phyloP scores from a whole-genome alignment of 2,329 filamentous ascomycete species.

The Paecilomyces sp. region DNA sequence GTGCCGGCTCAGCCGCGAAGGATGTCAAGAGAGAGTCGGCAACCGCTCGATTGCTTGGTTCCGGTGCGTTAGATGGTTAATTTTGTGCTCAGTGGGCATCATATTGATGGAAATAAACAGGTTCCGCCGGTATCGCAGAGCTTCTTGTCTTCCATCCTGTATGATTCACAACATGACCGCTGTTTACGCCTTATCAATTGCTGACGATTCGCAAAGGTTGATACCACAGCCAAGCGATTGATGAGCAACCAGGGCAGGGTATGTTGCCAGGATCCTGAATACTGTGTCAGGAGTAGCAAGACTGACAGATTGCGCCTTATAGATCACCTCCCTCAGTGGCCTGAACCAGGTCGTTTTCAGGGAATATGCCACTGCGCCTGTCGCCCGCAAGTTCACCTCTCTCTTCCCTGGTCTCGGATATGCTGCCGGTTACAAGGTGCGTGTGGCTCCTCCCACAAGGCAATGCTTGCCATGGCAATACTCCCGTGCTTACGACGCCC shows the following conservation, averaged over 20 bases:
- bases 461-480: neutral
- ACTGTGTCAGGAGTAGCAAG: constrained; percentile 1
- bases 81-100: neutral
- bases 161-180: constrained; percentile 24
- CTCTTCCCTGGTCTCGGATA: constrained; percentile 96
- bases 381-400: constrained; percentile 77
- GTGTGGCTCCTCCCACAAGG: constrained; percentile 6
- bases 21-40: constrained; percentile 81
- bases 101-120: constrained; percentile 40
- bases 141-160: constrained; percentile 88
- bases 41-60: constrained; percentile 79
- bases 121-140: constrained; percentile 87
- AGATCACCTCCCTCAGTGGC: constrained; percentile 54
- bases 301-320: constrained; percentile 12
- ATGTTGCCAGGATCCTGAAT: constrained; percentile 14
- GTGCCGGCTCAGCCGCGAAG: constrained; percentile 44
- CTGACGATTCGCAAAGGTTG: constrained; percentile 55
- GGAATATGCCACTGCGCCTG: constrained; percentile 67
- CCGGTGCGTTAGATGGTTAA: constrained; percentile 54
- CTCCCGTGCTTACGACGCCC: neutral
- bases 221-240: constrained; percentile 96
- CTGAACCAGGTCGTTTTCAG: constrained; percentile 93
- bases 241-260: constrained; percentile 94
- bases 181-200: neutral
- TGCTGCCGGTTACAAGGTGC: constrained; percentile 90